Base-by-base conservation (phyloP, 345 rosid species). In the Toxicodendron radicans region DNA sequence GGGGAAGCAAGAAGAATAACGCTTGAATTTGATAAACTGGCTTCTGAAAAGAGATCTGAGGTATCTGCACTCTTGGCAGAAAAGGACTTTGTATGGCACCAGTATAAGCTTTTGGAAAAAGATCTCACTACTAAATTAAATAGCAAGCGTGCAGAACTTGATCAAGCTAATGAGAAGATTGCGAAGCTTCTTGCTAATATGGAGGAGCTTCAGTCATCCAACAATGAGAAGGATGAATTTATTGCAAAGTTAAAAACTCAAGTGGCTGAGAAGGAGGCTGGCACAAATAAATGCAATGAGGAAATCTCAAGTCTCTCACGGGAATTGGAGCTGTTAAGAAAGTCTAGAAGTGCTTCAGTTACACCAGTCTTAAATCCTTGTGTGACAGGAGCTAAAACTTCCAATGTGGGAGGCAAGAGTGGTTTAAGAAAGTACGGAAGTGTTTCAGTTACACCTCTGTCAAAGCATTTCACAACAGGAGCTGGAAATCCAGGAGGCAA, bases 61-160 rank as follows among this genome's bases (percentile, higher is more conserved):
- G 77, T 85, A 7, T 80, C 94, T 52, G 82, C 85, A 5, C 85
- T 92, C 23, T 4, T 80, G 80, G 78, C 79, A 21, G 94, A 93
- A 84, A 90, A 88, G 70, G 80, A 85, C 57, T 95, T 95, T 76
- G 81, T 87, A 2, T 87, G 97, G 97, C 78, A 88, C 78, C 98
- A 93, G 79, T 87, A 83, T 73, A 86, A 83, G 68, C 35, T 78
- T 66, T 52, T 85, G 68, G 93, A 95, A 75, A 88, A 66, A 71
- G 83, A 75, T 43, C 86, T 81, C 66, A 79, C 78, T 14, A 75
- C 72, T 57, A 93, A 86, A 73, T 77, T 96, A 61, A 84, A 84
- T 76, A 80, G 77, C 57, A 90, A 88, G 76, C 81, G 76, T 46
- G 79, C 82, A 43, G 95, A 93, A 84, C 73, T 90, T 18, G 80